Evolutionary conservation across 148 eudicot genomes (phyloP), one percentile per base, ranked within the genome.

Genomic region (Suaeda aralocaspica): DNA sequence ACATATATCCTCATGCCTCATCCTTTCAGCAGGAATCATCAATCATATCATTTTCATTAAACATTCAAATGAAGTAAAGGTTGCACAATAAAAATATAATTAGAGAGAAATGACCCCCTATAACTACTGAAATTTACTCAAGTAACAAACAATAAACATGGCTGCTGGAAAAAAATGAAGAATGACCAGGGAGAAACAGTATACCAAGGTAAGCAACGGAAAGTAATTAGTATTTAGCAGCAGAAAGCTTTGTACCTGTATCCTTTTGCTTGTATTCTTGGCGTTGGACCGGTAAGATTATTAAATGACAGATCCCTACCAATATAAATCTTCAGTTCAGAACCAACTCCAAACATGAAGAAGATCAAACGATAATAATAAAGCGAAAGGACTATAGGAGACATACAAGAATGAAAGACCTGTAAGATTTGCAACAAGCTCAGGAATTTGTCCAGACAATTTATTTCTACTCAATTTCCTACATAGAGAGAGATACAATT

Each of bases 361-460:
- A 76, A 33, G 26, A 71, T 59, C 34, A 29, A 57, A 22, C 15
- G 9, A 30, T 45, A 53, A 66, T 7, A 7, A 25, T 36, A 48
- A 66, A 34, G 21, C 64, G 6, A 63, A 33, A 57, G 28, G 62
- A 34, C 21, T n/a, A n/a, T n/a, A 48, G 70, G 77, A 73, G 73
- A 90, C 95, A 70, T 84, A 93, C 98, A 93, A 87, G 92, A 90
- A 87, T 68, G 89, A 82, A 76, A 93, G 92, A 76, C 92, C 92
- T 72, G 89, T 59, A 70, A 93, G 95, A 79, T 84, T 77, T 49
- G 95, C 89, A 80, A 93, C 88, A 41, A 70, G 66, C 57, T 66
- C 64, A 57, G 98, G 96, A 73, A 93, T 88, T 62, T 76, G 87
- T 70, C 98, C 96, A n/a, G 83, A 85, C 71, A 93, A 77, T 68